Evolutionary conservation across 192 early-diverging fungal species (phyloP), one percentile per base, ranked within the genome.

Genomic region (Coemansia sp.): DNA sequence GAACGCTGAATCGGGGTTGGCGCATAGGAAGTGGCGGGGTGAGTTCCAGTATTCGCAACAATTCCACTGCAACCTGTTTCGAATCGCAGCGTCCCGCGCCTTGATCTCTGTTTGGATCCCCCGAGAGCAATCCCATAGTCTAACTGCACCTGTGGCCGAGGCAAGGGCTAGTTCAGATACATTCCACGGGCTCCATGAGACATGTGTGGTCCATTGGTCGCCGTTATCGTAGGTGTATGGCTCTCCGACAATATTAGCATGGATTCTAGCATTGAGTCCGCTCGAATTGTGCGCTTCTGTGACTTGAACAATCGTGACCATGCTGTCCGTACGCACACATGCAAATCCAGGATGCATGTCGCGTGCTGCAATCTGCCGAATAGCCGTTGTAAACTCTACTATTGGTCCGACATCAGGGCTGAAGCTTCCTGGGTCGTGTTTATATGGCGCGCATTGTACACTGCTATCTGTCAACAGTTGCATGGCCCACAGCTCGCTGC

Each of bases 291-390:
- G 56, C 13, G 41, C 19, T 64, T 78, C 64, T 8, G 61, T 47
- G 19, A 70, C 32, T 32, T 42, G 40, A 5, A 76, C 23, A 23
- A 73, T 42, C 38, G 42, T 42, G 12, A 62, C 79, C 79, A 76
- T 73, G 62, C 74, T 76, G 57, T 73, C 74, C 2, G 79, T 81
- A 56, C 79, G 79, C 61, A 81, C 68, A n/a, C 74, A 73, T 3
- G 56, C 74, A 32, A 67, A 60, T 1, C 74, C 79, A 0, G 68
- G 56, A 56, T 76, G 74, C 58, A 23, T 16, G 2, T 58, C 56
- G 23, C 52, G 57, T 6, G 71, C 43, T 4, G 43, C 6, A 6
- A 82, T 44, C 66, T 82, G 79, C 19, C 74, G 57, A 39, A 82
- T 70, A 1, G 71, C 67, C 8, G 74, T 76, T n/a, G 74, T 70